Percentiles rank a stretch among this genome's conserved stretches.
Conservation (phyloP, 805 yeast genomes). For the Saturnispora serradocipensis region DNA sequence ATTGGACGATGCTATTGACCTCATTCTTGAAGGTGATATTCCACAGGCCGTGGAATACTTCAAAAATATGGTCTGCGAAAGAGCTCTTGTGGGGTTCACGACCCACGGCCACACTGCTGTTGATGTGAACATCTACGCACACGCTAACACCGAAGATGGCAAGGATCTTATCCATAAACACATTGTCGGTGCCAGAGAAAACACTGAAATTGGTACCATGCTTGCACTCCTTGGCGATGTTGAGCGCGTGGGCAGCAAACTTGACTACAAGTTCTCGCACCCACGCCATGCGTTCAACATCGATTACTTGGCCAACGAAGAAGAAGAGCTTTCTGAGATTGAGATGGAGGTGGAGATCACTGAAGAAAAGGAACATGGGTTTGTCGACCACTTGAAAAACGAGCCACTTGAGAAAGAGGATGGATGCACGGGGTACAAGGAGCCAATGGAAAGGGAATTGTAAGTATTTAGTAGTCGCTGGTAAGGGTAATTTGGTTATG, state of each 20-base stretch:
- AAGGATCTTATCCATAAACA: conserved; percentile 32
- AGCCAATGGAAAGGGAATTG: conserved; percentile 6
- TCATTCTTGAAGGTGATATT: conserved; percentile 24
- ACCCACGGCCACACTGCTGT: conserved; percentile 96
- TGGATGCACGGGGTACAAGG: conserved; percentile 2
- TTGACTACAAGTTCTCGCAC: conserved; percentile 2
- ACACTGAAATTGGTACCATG: conserved; percentile 73
- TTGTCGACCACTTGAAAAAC: conserved; percentile 14
- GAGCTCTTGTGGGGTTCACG: conserved; percentile 93
- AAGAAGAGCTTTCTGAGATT: background rate
- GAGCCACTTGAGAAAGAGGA: conserved; percentile 7
- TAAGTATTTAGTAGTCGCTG: background rate
- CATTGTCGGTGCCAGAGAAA: conserved; percentile 76
- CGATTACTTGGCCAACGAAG: background rate
- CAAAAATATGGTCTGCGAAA: conserved; percentile 62
- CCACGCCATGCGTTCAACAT: background rate
- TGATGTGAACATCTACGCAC: conserved; percentile 85
- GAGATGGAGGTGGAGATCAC: background rate
- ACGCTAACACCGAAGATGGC: conserved; percentile 47
- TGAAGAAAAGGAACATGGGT: conserved; percentile 13
- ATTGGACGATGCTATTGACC: conserved; percentile 32
- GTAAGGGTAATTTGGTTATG: too few species aligned
- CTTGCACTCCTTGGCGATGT: conserved; percentile 35
- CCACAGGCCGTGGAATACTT: conserved; percentile 32
- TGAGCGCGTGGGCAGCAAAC: background rate